phyloP scores from a whole-genome alignment of 1,139 yeast species.

The Cylindricascospora bacillispora region DNA sequence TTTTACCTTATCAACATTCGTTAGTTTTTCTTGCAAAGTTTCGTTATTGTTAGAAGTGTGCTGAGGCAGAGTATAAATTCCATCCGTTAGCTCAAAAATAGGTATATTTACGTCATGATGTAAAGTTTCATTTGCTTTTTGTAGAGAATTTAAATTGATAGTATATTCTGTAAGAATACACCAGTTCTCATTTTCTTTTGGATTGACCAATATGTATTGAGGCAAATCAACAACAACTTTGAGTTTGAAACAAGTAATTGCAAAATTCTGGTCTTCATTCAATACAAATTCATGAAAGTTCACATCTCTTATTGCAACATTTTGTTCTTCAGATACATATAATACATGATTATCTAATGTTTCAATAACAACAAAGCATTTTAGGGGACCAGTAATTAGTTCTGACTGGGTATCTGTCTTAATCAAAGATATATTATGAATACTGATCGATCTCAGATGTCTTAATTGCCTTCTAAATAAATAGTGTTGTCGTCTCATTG shows the following conservation, averaged over 20 bases:
- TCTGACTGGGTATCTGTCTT: constrained; percentile 2
- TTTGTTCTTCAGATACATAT: constrained; percentile 21
- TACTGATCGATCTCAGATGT: constrained; percentile 17
- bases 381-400: constrained; percentile 4
- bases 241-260: constrained; percentile 9
- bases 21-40: too few relatives aligned
- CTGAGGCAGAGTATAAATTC: constrained; percentile 9
- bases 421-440: constrained; percentile 10
- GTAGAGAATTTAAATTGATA: constrained; percentile 9
- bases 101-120: too few relatives aligned
- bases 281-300: constrained; percentile 18
- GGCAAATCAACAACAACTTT: constrained; percentile 16
- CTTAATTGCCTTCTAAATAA: constrained; percentile 14
- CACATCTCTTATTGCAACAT: constrained; percentile 7
- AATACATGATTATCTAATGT: constrained; percentile 10
- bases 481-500: too few relatives aligned
- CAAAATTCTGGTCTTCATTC: constrained; percentile 4
- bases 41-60: too few relatives aligned
- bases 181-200: constrained; percentile 11
- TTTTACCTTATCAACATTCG: too few relatives aligned
- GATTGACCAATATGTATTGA: constrained; percentile 3
- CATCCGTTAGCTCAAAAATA: constrained; percentile 12
- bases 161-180: constrained; percentile 6
- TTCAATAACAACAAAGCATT: constrained; percentile 16
- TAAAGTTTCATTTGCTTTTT: too few relatives aligned